phyloP scores from a whole-genome alignment of 1,284 basidiomycete species.

The Sutorius eximius region DNA sequence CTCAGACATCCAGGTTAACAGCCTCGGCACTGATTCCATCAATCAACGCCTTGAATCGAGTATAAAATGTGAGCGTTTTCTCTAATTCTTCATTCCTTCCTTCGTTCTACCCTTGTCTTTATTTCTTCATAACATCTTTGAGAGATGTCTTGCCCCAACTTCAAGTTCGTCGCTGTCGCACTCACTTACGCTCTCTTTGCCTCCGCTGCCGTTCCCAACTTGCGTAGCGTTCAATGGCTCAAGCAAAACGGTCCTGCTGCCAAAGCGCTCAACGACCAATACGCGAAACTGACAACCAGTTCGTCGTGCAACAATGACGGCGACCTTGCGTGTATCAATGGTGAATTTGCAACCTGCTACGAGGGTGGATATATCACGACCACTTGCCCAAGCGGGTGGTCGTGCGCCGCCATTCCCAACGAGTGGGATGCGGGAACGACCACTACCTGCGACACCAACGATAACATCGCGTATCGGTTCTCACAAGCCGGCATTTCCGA shows the following conservation, averaged over 20 bases:
- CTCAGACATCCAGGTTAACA: no score
- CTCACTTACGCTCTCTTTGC: conserved; percentile 10
- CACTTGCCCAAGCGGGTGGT: conserved; percentile 13
- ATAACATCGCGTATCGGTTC: conserved; percentile 12
- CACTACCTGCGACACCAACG: conserved; percentile 17
- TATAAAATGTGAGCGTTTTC: background rate
- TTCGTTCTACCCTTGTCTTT: no score
- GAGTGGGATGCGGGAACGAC: conserved; percentile 23
- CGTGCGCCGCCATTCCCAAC: conserved; percentile 22
- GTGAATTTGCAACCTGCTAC: conserved; percentile 11
- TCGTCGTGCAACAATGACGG: conserved; percentile 18
- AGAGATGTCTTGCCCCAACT: conserved; percentile 19
- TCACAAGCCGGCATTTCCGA: conserved; percentile 4
- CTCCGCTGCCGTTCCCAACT: conserved; percentile 17
- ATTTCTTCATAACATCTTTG: conserved; percentile 14
- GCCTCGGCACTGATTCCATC: background rate
- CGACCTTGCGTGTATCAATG: conserved; percentile 15
- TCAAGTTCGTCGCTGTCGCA: conserved; percentile 11
- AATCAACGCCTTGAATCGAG: background rate
- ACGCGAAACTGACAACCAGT: conserved; percentile 4
- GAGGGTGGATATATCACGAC: conserved; percentile 11
- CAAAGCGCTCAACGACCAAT: conserved; percentile 24
- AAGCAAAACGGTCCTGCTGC: conserved; percentile 24
- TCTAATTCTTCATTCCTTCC: background rate
- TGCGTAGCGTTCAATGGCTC: conserved; percentile 17